A percentile compares a stretch with the other conserved stretches of the same genome.
These are phyloP conservation scores for Aspergillus baeticus DNA, from an alignment of 495 filamentous ascomycete species.

Conservation along the genomic window DNA sequence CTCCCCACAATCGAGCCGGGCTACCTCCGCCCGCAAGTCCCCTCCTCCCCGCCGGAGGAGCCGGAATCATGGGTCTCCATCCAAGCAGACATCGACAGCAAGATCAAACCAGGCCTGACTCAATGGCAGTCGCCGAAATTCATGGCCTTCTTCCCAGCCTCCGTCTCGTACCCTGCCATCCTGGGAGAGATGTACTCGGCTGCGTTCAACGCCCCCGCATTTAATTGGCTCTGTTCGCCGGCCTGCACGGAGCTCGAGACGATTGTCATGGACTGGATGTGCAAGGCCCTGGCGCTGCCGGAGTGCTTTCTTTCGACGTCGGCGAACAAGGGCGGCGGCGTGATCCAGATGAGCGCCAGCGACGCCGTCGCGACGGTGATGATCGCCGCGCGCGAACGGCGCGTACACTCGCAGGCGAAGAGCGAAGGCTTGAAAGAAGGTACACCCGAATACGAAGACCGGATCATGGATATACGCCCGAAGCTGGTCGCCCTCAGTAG, in stretches of 20 bases:
- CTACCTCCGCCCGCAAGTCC: slow-evolving; percentile 80
- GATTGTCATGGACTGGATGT: slow-evolving; percentile 90
- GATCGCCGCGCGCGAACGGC: slow-evolving; percentile 83
- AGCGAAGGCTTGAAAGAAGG: slow-evolving; percentile 50
- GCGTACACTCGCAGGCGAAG: slow-evolving; percentile 55
- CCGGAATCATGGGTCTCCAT: slow-evolving; percentile 79
- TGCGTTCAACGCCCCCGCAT: slow-evolving; percentile 84
- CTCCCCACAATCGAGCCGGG: slow-evolving; percentile 79
- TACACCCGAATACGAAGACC: slow-evolving; percentile 48
- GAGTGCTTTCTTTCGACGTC: slow-evolving; percentile 73
- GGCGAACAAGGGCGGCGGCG: slow-evolving; percentile 74
- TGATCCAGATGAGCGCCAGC: slow-evolving; percentile 91
- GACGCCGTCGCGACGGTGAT: slow-evolving; percentile 86
- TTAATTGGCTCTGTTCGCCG: slow-evolving; percentile 97
- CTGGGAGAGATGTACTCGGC: slow-evolving; percentile 92
- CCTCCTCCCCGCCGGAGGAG: slow-evolving; percentile 65
- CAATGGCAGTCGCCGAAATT: slow-evolving; percentile 97
- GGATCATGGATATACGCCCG: slow-evolving; percentile 61
- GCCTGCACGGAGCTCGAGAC: slow-evolving; percentile 97
- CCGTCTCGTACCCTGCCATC: slow-evolving; percentile 79
- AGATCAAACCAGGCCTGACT: slow-evolving; percentile 91
- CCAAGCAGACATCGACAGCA: slow-evolving; percentile 78
- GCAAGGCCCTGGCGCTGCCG: slow-evolving; percentile 69
- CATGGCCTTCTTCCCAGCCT: slow-evolving; percentile 93
- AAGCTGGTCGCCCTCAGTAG: slow-evolving; percentile 80